Percentiles rank a stretch among this genome's conserved stretches.
Conservation (phyloP, 1,284 basidiomycete species). For the Melampsora larici-populina region DNA sequence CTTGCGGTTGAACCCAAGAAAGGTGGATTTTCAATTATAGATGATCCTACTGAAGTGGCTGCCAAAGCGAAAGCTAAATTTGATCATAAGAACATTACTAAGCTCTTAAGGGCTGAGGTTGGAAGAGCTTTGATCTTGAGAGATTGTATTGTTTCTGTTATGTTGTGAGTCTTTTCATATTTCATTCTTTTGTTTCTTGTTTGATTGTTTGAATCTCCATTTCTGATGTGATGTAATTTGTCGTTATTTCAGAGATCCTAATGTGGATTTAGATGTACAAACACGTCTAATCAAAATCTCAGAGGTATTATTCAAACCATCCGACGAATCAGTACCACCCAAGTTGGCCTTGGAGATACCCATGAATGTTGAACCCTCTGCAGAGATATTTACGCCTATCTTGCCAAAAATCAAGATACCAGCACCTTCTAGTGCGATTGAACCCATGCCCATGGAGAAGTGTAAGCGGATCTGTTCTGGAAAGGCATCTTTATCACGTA, state of each 20-base stretch:
- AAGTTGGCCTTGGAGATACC: constrained; percentile 63
- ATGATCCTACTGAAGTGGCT: constrained; percentile 73
- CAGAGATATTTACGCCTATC: constrained; percentile 30
- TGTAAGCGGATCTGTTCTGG: not conserved
- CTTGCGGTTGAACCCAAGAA: constrained; percentile 62
- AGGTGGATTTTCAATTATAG: constrained; percentile 55
- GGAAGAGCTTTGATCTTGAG: constrained; percentile 76
- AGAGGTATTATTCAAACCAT: constrained; percentile 78
- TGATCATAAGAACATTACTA: constrained; percentile 74
- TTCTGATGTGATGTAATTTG: not conserved
- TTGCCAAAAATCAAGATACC: constrained; percentile 38
- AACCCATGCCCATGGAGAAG: not conserved
- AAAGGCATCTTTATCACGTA: no score
- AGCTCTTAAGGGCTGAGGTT: constrained; percentile 75
- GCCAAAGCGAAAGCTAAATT: constrained; percentile 62
- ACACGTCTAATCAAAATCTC: constrained; percentile 88
- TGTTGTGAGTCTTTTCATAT: constrained; percentile 62
- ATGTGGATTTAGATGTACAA: constrained; percentile 79
- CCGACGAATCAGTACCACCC: constrained; percentile 77
- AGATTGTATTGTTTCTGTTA: constrained; percentile 73
- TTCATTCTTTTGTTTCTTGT: no score
- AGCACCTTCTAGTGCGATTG: constrained; percentile 20
- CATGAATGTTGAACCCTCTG: constrained; percentile 18
- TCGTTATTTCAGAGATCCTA: constrained; percentile 62
- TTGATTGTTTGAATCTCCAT: constrained; percentile 16